These are phyloP conservation scores for Cryptococcus sp. DNA, from an alignment of 1,284 basidiomycete genomes.

Conservation along the genomic window DNA sequence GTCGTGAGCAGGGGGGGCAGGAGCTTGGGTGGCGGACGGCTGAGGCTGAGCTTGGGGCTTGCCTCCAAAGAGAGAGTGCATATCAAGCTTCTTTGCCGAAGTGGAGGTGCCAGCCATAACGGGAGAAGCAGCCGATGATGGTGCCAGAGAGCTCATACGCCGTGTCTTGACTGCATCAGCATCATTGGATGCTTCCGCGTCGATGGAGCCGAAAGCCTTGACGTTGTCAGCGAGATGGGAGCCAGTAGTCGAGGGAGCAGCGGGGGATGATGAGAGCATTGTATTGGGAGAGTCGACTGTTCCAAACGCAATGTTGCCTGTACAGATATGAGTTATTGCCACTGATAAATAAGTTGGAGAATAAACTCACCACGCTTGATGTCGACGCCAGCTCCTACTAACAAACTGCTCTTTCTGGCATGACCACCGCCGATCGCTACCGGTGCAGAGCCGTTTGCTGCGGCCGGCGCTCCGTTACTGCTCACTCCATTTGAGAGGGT, in stretches of 20 bases:
- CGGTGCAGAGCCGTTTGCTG: constrained; percentile 17
- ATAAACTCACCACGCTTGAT: constrained; percentile 38
- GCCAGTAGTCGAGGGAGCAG: constrained; percentile 52
- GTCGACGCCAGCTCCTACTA: constrained; percentile 47
- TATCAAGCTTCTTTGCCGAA: constrained; percentile 37
- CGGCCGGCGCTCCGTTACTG: constrained; percentile 19
- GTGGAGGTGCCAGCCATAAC: constrained; percentile 26
- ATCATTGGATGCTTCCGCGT: constrained; percentile 48
- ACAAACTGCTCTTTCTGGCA: constrained; percentile 44
- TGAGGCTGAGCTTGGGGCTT: constrained; percentile 33
- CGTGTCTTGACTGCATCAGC: constrained; percentile 43
- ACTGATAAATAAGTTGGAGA: background rate
- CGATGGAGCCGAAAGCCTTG: constrained; percentile 74
- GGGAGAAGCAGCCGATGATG: constrained; percentile 59
- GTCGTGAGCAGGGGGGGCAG: constrained; percentile 26
- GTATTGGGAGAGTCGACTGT: constrained; percentile 66
- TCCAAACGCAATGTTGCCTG: constrained; percentile 64
- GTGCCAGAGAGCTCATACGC: constrained; percentile 27
- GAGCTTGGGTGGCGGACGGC: constrained; percentile 25
- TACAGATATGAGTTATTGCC: background rate
- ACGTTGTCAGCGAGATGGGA: constrained; percentile 56
- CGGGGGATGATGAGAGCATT: constrained; percentile 52
- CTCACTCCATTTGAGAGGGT: constrained; percentile 31
- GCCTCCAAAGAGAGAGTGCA: constrained; percentile 43
- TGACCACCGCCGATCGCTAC: constrained; percentile 34